These are phyloP conservation scores for Aspergillus ochraceoroseus DNA, from an alignment of 2,329 filamentous ascomycete genomes.

Conservation along the genomic window DNA sequence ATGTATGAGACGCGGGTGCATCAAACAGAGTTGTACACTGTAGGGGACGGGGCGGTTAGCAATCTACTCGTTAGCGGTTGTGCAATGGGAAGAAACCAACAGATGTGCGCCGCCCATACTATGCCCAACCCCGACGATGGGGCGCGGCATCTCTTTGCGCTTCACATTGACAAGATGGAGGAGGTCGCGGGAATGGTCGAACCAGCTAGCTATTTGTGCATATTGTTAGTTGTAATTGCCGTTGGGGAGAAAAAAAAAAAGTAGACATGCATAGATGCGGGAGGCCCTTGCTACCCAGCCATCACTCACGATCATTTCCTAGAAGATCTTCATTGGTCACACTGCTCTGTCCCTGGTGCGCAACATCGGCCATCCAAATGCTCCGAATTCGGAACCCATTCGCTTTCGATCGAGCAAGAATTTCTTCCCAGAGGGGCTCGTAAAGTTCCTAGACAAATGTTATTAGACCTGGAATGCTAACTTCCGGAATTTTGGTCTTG, in stretches of 20 bases:
- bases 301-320: constrained; percentile 72
- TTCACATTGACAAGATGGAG: constrained; percentile 81
- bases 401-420: constrained; percentile 55
- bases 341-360: constrained; percentile 75
- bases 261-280: too few relatives aligned
- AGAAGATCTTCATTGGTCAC: constrained; percentile 69
- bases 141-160: constrained; percentile 70
- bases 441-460: constrained; percentile 66
- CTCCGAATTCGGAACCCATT: constrained; percentile 66
- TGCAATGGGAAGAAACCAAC: constrained; percentile 11
- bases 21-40: constrained; percentile 61
- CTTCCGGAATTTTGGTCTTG: neutral
- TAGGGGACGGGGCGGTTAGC: too few relatives aligned
- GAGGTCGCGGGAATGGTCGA: constrained; percentile 78
- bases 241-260: too few relatives aligned
- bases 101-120: constrained; percentile 79
- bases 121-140: constrained; percentile 79
- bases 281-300: too few relatives aligned
- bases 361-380: constrained; percentile 89
- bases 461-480: constrained; percentile 10
- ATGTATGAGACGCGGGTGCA: constrained; percentile 75
- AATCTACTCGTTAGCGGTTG: too few relatives aligned
- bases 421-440: constrained; percentile 84
- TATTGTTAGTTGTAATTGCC: constrained; percentile 20
- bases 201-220: constrained; percentile 63